phyloP scores from a whole-genome alignment of 139 green algal genomes.

The Ettlia oleoabundans region DNA sequence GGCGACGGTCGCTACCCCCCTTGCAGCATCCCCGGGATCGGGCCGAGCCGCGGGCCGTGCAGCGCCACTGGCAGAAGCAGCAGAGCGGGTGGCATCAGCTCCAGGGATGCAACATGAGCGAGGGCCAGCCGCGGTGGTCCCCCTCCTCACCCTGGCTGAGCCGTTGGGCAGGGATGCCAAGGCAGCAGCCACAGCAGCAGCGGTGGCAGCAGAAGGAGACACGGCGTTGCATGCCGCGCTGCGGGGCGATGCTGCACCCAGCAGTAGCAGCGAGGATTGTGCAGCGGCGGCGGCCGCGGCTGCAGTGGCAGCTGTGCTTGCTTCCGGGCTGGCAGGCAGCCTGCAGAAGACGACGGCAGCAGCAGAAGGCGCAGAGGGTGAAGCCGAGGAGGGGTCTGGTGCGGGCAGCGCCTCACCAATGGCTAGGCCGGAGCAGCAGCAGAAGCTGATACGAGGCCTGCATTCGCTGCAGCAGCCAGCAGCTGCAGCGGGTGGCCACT shows the following conservation, averaged over 20 bases:
- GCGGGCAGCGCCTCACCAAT: too few relatives aligned
- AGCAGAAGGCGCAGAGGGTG: neutral
- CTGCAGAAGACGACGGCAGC: neutral
- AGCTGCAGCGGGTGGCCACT: too few relatives aligned
- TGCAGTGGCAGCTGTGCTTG: neutral
- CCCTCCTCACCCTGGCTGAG: too few relatives aligned
- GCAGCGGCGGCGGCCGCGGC: neutral
- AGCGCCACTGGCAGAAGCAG: too few relatives aligned
- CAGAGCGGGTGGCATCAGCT: too few relatives aligned
- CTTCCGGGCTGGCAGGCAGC: neutral
- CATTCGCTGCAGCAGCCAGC: too few relatives aligned
- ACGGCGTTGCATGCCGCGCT: neutral
- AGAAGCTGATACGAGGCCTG: too few relatives aligned
- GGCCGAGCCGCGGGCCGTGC: too few relatives aligned
- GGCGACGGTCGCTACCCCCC: neutral
- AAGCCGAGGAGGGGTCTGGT: neutral
- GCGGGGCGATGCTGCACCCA: constrained; percentile 26
- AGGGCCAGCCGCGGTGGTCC: too few relatives aligned
- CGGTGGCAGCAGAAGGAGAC: neutral
- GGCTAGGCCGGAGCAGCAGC: neutral
- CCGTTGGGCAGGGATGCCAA: neutral
- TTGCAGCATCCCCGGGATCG: too few relatives aligned
- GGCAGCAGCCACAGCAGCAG: neutral
- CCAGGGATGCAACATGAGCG: too few relatives aligned
- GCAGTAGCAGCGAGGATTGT: constrained; percentile 31